phyloP scores from a whole-genome alignment of 768 basidiomycete genomes.

The Collybiopsis luxurians region DNA sequence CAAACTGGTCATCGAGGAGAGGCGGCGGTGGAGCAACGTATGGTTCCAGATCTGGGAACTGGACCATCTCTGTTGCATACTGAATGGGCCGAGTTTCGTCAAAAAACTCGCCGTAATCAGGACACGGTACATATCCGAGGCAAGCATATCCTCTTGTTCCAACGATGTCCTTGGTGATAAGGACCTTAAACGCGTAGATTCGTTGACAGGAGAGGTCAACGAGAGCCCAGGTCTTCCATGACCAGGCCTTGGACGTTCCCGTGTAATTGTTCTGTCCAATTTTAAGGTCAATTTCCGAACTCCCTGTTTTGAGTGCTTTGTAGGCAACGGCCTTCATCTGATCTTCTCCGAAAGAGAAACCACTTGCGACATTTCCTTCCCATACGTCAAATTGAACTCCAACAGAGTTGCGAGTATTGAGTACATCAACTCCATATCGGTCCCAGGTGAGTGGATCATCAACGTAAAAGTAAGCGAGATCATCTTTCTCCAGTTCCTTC shows the following conservation, averaged over 20 bases:
- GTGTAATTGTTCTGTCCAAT: slow-evolving; percentile 25
- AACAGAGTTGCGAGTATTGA: slow-evolving; percentile 21
- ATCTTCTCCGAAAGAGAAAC: slow-evolving; percentile 25
- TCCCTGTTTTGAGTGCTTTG: slow-evolving; percentile 32
- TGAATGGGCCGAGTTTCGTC: slow-evolving; percentile 28
- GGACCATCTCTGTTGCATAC: slow-evolving; percentile 31
- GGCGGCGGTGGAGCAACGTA: slow-evolving; percentile 15
- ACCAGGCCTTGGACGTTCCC: slow-evolving; percentile 24
- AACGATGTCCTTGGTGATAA: slow-evolving; percentile 26
- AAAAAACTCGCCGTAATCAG: slow-evolving; percentile 29
- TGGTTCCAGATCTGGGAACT: slow-evolving; percentile 25
- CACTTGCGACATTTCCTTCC: no score
- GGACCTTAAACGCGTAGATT: slow-evolving; percentile 39
- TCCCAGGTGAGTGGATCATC: slow-evolving; percentile 27
- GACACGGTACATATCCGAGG: slow-evolving; percentile 35
- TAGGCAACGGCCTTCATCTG: slow-evolving; percentile 30
- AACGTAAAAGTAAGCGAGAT: slow-evolving; percentile 32
- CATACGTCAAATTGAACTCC: slow-evolving; percentile 14
- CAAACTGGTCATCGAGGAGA: slow-evolving; percentile 28
- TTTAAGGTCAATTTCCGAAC: slow-evolving; percentile 32
- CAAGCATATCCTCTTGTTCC: slow-evolving; percentile 26
- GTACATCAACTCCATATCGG: slow-evolving; percentile 24
- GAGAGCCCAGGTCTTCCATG: slow-evolving; percentile 36
- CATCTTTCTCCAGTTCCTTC: slow-evolving; percentile 22
- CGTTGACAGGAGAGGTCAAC: slow-evolving; percentile 37